These are phyloP conservation scores for Draba incana DNA, from an alignment of 345 rosid species.

Conservation along the genomic window DNA sequence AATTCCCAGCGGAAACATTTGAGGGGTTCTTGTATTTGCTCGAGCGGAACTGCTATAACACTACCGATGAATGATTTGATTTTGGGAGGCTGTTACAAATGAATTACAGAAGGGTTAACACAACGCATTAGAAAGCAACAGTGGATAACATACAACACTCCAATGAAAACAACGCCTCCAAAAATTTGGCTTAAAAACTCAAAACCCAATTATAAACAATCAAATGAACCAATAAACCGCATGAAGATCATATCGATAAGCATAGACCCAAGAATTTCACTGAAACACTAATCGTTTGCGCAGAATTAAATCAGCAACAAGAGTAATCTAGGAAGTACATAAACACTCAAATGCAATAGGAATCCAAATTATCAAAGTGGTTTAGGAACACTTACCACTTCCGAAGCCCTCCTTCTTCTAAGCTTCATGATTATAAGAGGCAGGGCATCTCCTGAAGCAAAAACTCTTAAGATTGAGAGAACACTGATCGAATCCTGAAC, in stretches of 20 bases:
- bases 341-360: slow-evolving; percentile 21
- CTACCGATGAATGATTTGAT: slow-evolving; percentile 78
- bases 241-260: not conserved
- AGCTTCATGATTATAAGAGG: slow-evolving; percentile 67
- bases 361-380: slow-evolving; percentile 14
- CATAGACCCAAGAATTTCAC: not conserved
- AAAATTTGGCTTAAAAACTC: not conserved
- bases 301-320: not conserved
- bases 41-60: slow-evolving; percentile 67
- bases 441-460: slow-evolving; percentile 52
- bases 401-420: slow-evolving; percentile 69
- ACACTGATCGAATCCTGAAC: slow-evolving; percentile 56
- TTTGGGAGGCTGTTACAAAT: slow-evolving; percentile 77
- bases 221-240: slow-evolving; percentile 1
- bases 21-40: slow-evolving; percentile 81
- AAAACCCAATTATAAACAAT: slow-evolving; percentile 1
- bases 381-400: slow-evolving; percentile 66
- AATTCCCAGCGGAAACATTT: slow-evolving; percentile 85
- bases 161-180: not conserved
- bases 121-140: no score
- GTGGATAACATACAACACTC: not conserved
- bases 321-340: not conserved
- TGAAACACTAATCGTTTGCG: no score
- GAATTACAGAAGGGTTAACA: slow-evolving; percentile 15
- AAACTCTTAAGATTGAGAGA: slow-evolving; percentile 15